phyloP scores from a whole-genome alignment of 2,329 filamentous ascomycete genomes.

The Pseudogymnoascus sp. region DNA sequence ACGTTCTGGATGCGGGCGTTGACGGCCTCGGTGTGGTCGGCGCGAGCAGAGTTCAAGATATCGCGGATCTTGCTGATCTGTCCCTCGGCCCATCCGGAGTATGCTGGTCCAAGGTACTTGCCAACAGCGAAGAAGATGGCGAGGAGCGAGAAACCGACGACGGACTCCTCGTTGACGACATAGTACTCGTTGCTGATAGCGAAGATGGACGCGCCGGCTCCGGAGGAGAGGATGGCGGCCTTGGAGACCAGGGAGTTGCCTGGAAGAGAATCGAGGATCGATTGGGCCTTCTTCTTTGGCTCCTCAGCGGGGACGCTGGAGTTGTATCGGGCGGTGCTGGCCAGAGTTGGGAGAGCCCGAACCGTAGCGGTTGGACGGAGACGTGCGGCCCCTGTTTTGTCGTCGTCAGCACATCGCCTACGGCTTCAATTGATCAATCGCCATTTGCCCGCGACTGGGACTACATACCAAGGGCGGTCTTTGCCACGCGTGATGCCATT shows the following conservation, averaged over 20 bases:
- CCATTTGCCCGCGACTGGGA: constrained; percentile 13
- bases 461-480: constrained; percentile 84
- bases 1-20: constrained; percentile 91
- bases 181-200: constrained; percentile 99
- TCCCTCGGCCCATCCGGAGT: constrained; percentile 83
- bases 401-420: constrained; percentile 15
- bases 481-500: constrained; percentile 98
- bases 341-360: constrained; percentile 69
- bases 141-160: constrained; percentile 86
- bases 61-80: constrained; percentile 90
- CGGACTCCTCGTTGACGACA: constrained; percentile 97
- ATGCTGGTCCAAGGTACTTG: constrained; percentile 88
- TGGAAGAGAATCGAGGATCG: constrained; percentile 86
- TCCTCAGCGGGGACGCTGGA: constrained; percentile 77
- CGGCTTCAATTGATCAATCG: constrained; percentile 15
- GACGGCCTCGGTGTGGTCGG: constrained; percentile 92
- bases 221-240: constrained; percentile 91
- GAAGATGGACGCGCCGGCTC: constrained; percentile 83
- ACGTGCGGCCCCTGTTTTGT: constrained; percentile 65
- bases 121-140: constrained; percentile 88
- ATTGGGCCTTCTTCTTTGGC: constrained; percentile 95
- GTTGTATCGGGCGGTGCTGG: constrained; percentile 58
- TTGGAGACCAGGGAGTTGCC: constrained; percentile 91
- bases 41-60: constrained; percentile 89
- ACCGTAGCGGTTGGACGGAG: constrained; percentile 75